A percentile compares a stretch with the other conserved stretches of the same genome.
Evolutionary conservation across 2,329 filamentous ascomycete genomes (phyloP).

Genomic region (Proliferodiscus dingleyae): DNA sequence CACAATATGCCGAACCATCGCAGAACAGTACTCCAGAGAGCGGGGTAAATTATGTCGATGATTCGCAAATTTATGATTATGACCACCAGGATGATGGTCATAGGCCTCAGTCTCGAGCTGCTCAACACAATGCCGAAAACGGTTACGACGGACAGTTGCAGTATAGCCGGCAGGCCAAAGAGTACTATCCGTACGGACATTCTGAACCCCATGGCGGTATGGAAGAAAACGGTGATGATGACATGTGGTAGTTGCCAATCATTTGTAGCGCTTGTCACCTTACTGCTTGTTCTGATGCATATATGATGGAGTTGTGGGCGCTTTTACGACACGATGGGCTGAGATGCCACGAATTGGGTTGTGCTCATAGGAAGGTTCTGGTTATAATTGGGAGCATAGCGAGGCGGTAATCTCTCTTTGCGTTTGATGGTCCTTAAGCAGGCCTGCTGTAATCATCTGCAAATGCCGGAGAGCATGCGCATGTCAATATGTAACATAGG

Average conservation of each 20-base stretch:
- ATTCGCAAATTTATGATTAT: slow-evolving; percentile 48
- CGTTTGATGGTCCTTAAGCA: slow-evolving; percentile 15
- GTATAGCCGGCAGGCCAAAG: slow-evolving; percentile 24
- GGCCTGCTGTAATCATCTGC: slow-evolving; percentile 21
- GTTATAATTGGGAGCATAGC: slow-evolving; percentile 32
- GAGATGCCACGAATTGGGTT: slow-evolving; percentile 8
- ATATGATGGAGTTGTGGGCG: slow-evolving; percentile 32
- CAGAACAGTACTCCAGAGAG: slow-evolving; percentile 31
- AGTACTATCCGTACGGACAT: slow-evolving; percentile 28
- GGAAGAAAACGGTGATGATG: slow-evolving; percentile 26
- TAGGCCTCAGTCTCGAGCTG: slow-evolving; percentile 31
- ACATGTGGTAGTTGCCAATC: slow-evolving; percentile 31
- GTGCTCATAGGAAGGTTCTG: slow-evolving; percentile 14
- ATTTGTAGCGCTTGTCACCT: slow-evolving; percentile 5
- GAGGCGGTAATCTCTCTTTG: slow-evolving; percentile 22
- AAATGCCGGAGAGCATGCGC: slow-evolving; percentile 12
- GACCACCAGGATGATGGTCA: slow-evolving; percentile 37
- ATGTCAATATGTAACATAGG: slow-evolving; percentile 30
- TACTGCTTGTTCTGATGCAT: slow-evolving; percentile 25
- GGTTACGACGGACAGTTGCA: slow-evolving; percentile 29
- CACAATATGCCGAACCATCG: slow-evolving; percentile 32
- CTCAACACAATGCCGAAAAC: slow-evolving; percentile 29
- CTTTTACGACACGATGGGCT: slow-evolving; percentile 19
- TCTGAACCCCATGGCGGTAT: slow-evolving; percentile 19
- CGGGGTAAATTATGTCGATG: slow-evolving; percentile 40